phyloP scores from a whole-genome alignment of 192 early-diverging fungal genomes.

The Gorgonomyces haynaldii region DNA sequence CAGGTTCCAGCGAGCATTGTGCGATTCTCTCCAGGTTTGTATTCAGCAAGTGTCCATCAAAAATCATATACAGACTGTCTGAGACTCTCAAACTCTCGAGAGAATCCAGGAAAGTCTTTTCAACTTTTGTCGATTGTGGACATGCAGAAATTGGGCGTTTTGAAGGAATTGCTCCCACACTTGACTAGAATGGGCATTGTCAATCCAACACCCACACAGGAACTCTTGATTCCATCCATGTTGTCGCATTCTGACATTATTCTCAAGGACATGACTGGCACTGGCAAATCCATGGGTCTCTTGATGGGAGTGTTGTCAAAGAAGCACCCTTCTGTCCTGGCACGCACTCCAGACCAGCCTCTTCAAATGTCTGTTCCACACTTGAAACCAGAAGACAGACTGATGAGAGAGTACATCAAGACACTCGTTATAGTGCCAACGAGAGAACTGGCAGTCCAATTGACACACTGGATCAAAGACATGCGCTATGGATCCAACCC shows the following conservation, averaged over 20 bases:
- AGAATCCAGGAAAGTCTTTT: too few relatives aligned
- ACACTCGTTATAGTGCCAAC: conserved; percentile 31
- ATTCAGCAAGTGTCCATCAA: too few relatives aligned
- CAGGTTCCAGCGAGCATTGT: too few relatives aligned
- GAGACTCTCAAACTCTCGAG: too few relatives aligned
- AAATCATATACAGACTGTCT: too few relatives aligned
- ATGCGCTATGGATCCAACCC: background rate
- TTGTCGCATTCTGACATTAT: conserved; percentile 23
- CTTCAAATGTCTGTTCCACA: background rate
- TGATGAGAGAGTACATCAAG: conserved; percentile 18
- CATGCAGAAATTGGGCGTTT: too few relatives aligned
- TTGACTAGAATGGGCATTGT: background rate
- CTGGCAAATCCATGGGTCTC: conserved; percentile 33
- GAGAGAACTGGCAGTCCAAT: conserved; percentile 30
- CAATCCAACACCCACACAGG: conserved; percentile 13
- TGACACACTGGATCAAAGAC: conserved; percentile 9
- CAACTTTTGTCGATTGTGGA: too few relatives aligned
- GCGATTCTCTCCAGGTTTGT: too few relatives aligned
- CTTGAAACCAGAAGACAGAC: background rate
- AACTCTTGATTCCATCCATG: conserved; percentile 22
- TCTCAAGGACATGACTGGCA: conserved; percentile 31
- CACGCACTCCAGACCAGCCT: background rate
- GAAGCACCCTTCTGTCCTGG: conserved; percentile 3
- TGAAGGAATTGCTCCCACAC: background rate
- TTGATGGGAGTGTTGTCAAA: conserved; percentile 24